These are phyloP conservation scores for Lagenidium giganteum DNA, from an alignment of 352 stramenopile species.

Conservation along the genomic window DNA sequence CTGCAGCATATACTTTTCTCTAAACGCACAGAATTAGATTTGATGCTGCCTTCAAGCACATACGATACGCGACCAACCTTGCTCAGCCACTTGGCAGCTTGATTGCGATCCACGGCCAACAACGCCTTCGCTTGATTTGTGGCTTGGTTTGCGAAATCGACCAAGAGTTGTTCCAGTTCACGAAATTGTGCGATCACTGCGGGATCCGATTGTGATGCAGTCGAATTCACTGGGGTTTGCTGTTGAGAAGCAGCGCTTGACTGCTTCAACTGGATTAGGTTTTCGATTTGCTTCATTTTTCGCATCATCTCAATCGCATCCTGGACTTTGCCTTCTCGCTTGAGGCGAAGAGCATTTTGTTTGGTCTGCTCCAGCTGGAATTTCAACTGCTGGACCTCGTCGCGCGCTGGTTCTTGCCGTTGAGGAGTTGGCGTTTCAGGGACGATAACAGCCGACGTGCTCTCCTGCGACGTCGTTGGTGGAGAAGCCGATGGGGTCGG, in stretches of 20 bases:
- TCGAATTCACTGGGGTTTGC: neutral
- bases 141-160: conserved; percentile 60
- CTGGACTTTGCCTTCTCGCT: conserved; percentile 49
- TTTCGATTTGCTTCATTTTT: conserved; percentile 68
- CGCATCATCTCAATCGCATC: conserved; percentile 60
- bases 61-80: conserved; percentile 28
- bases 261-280: conserved; percentile 49
- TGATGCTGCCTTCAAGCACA: neutral
- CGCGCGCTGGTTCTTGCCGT: neutral
- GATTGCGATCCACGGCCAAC: conserved; percentile 36
- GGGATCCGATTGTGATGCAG: neutral
- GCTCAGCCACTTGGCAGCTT: conserved; percentile 45
- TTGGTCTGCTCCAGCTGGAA: conserved; percentile 42
- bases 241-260: conserved; percentile 9
- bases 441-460: neutral
- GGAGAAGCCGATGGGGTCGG: neutral
- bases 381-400: conserved; percentile 24
- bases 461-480: too few species aligned
- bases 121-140: conserved; percentile 43
- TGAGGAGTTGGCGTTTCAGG: neutral
- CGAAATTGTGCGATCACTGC: conserved; percentile 24
- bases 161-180: conserved; percentile 55
- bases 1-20: conserved; percentile 51
- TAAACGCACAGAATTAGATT: conserved; percentile 6
- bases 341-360: conserved; percentile 37